Base-by-base conservation (phyloP, 441 rosid species). In the Pelargonium australe region DNA sequence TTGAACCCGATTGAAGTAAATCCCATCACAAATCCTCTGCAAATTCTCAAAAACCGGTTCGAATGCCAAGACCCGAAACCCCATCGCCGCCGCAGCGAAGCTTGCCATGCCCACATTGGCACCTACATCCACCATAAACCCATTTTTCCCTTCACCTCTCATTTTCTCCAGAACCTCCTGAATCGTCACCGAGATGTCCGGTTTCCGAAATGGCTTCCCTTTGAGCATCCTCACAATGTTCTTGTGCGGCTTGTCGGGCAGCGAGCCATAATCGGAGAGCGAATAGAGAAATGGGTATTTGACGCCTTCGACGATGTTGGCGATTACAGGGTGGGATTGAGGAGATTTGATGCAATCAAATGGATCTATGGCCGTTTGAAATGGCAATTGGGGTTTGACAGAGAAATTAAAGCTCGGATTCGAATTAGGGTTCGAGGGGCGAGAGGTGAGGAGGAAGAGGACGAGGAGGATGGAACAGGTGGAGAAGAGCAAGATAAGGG, bases 81-180 rank as follows among this genome's bases (percentile, higher is more conserved):
- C 99, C 98, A 95, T 89, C 13, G 86, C 96, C 0, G 98, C 86
- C 0, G 98, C 96, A 0, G 97, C 96, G 47, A 95, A 92, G 76
- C 90, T 90, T 9, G 98, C 98, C 98, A 95, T 92, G 2, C 97
- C 97, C 7, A 94, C 95, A 80, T 94, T 91, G 58, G 98, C 97
- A 3, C 98, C 97, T 3, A 94, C 97, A 76, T 94, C 98, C 44
- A 95, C 82, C 25, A 95, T 83, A 47, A 86, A 47, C 37, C 96
- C 97, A 66, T 82, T 76, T 70, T 71, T 79, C 47, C 81, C 83
- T 41, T 70, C 75, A 9, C 25, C 65, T 9, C 73, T 82, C 78
- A 78, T 65, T 57, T 62, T 77, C 76, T 86, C 91, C 66, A 95
- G 66, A 2, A 89, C 69, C 66, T 80, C 87, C 80, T 95, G 97